Base-by-base conservation (phyloP, 768 basidiomycete species). In the Favolaschia claudopus region DNA sequence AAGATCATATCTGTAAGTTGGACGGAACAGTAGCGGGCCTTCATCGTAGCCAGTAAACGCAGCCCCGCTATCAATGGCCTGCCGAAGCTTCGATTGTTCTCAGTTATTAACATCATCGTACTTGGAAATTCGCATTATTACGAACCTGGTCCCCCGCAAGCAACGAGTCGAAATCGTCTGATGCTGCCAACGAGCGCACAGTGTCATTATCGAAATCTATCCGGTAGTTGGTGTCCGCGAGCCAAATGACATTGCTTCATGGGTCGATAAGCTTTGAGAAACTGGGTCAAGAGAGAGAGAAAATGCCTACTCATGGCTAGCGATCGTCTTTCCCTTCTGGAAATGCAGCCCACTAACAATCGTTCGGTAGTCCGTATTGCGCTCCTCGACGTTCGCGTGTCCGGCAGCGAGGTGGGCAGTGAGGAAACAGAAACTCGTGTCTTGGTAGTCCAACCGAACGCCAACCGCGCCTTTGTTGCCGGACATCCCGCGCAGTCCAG, bases 351-450 rank as follows among this genome's bases (percentile, higher is more conserved):
- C 93, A 46, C 84, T 82, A 10, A 81, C 81, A 52, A 99, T 96
- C 7, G 97, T 99, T 52, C 83, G 79, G 68, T 95, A 99, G 74
- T 99, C 97, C 12, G 88, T 83, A 67, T 98, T 95, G 25, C 97
- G 85, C 71, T 99, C 97, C 31, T 90, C 89, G 4, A 94, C 79
- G 67, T 96, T 96, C 7, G 83, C 70, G 68, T 97, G 95, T 7
- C 97, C 97, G n/a, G 97, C 96, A 15, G 97, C 96, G 37, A 99
- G 83, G 74, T 99, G 97, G 4, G 93, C 94, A 9, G 96, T 98
- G 61, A 99, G 72, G 76, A 99, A 96, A 76, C 97, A 99, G 67
- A 98, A 90, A 54, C 85, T 91, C 9, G 96, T 92, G 69, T 96
- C 95, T 64, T 92, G 83, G 67, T 93, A 93, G 27, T 99, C 92